Conservation (phyloP, 306 rosid genomes). For the Clitoria ternatea region DNA sequence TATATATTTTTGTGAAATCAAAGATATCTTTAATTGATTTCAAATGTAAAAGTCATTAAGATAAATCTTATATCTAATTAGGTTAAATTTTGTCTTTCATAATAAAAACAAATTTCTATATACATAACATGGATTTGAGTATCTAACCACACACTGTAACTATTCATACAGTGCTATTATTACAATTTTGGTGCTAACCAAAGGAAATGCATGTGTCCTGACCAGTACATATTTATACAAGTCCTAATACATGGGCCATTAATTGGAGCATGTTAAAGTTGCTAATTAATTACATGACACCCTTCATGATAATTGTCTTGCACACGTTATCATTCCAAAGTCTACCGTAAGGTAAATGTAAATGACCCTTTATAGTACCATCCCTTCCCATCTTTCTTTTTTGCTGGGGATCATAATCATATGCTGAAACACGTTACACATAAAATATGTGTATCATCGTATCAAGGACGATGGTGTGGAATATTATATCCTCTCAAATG, state of each 20-base stretch:
- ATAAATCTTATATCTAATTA: too few relatives aligned
- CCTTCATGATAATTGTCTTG: background rate
- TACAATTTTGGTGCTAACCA: too few relatives aligned
- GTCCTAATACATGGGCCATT: background rate
- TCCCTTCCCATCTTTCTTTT: background rate
- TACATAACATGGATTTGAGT: too few relatives aligned
- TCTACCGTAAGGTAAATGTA: background rate
- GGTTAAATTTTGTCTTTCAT: too few relatives aligned
- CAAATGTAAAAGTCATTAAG: too few relatives aligned
- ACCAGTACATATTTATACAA: background rate
- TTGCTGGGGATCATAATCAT: background rate
- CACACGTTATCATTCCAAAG: background rate
- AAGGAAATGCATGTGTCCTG: background rate
- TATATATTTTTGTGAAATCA: too few relatives aligned
- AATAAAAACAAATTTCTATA: too few relatives aligned
- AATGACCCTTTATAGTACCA: background rate
- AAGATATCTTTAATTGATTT: too few relatives aligned
- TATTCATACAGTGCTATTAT: too few relatives aligned
- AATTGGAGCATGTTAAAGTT: background rate
- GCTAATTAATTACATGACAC: background rate
- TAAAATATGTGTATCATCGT: too few relatives aligned
- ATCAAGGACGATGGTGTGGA: background rate
- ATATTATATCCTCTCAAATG: background rate
- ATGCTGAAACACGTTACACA: background rate
- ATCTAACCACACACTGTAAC: too few relatives aligned